Evolutionary conservation across 2,329 filamentous ascomycete genomes (phyloP).

Genomic region (Fusarium chuoi): DNA sequence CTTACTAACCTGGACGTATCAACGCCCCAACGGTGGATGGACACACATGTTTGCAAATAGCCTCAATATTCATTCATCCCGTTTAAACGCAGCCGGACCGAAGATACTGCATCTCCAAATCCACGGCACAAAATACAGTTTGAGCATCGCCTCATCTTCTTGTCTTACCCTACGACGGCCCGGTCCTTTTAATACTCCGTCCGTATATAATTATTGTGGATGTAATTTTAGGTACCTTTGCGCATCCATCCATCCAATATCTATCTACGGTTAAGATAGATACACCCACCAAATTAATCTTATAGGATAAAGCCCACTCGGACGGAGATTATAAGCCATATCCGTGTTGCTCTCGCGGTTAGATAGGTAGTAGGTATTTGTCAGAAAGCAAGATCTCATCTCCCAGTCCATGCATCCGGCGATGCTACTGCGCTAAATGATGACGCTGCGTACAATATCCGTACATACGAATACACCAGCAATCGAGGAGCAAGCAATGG

Average conservation of each 20-base stretch:
- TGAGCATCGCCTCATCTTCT: neutral
- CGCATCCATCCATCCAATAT: neutral
- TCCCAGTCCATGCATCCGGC: conserved; percentile 3
- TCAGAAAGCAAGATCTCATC: conserved; percentile 2
- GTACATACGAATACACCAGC: neutral
- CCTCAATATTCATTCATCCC: conserved; percentile 13
- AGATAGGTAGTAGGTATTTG: neutral
- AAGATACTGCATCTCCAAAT: neutral
- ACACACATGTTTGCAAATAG: conserved; percentile 16
- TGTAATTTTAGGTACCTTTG: neutral
- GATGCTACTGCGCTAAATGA: conserved; percentile 15
- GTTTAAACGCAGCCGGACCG: neutral
- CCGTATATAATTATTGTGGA: too few relatives aligned
- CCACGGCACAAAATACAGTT: neutral
- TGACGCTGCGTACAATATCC: neutral
- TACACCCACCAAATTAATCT: neutral
- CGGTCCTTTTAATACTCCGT: conserved; percentile 24
- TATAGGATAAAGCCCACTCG: neutral
- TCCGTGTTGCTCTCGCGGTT: neutral
- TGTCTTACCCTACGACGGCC: conserved; percentile 22
- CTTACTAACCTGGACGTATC: too few relatives aligned
- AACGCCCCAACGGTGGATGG: neutral
- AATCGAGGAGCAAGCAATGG: neutral
- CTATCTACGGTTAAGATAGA: neutral
- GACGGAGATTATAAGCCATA: neutral